Percentiles rank a stretch among this genome's conserved stretches.
phyloP scores from a whole-genome alignment of 2,329 filamentous ascomycete species.

The Pseudocercospora cruenta region DNA sequence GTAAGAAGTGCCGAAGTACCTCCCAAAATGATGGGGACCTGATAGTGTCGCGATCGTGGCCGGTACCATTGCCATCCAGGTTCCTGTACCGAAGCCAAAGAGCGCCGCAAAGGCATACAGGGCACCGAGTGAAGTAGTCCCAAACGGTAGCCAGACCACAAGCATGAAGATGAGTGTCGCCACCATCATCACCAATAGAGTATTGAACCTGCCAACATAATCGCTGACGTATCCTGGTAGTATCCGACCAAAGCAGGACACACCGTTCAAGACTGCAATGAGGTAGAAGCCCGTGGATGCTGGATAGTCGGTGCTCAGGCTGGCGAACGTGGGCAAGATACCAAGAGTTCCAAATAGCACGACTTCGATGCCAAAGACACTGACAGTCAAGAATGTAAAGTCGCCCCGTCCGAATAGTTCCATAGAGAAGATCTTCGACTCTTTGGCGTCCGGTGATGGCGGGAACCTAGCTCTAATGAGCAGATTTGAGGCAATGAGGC shows the following conservation, averaged over 20 bases:
- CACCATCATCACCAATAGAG: constrained; percentile 43
- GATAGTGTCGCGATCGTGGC: constrained; percentile 55
- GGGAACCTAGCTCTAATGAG: constrained; percentile 43
- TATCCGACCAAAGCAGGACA: constrained; percentile 49
- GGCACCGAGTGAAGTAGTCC: constrained; percentile 42
- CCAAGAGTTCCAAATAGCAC: constrained; percentile 54
- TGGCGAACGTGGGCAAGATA: constrained; percentile 53
- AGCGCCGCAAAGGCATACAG: constrained; percentile 52
- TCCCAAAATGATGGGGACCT: constrained; percentile 51
- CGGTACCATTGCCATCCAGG: constrained; percentile 50
- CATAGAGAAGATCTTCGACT: constrained; percentile 49
- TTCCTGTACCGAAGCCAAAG: constrained; percentile 56
- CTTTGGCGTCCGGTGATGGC: constrained; percentile 32
- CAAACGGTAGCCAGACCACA: constrained; percentile 51
- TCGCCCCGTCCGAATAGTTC: constrained; percentile 40
- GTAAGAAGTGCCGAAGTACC: constrained; percentile 54
- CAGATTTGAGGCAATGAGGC: constrained; percentile 38
- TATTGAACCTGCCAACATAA: constrained; percentile 51
- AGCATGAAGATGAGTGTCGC: constrained; percentile 48
- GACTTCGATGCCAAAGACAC: constrained; percentile 50
- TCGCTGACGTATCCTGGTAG: constrained; percentile 51
- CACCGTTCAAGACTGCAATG: constrained; percentile 50
- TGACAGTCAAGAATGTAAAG: constrained; percentile 16
- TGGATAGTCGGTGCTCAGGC: constrained; percentile 39
- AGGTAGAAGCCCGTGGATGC: constrained; percentile 46